Percentiles rank a stretch among this genome's conserved stretches.
These are phyloP conservation scores for Dichotomopilus funicola DNA, from an alignment of 2,329 filamentous ascomycete genomes.

Conservation along the genomic window DNA sequence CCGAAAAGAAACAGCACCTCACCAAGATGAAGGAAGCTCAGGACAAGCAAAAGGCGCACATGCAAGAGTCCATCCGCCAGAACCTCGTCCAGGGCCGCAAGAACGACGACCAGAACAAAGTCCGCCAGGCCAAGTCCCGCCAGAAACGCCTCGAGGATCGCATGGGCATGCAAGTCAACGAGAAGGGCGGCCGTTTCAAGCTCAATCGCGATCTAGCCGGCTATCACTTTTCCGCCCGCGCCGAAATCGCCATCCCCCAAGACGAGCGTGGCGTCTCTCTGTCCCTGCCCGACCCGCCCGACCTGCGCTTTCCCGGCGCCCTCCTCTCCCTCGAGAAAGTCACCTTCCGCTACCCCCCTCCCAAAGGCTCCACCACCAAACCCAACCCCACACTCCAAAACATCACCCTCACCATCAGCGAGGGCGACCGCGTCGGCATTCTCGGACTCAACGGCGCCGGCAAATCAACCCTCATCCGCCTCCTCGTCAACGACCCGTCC, in stretches of 20 bases:
- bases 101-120: slow-evolving; percentile 75
- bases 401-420: slow-evolving; percentile 61
- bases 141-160: slow-evolving; percentile 81
- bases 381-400: slow-evolving; percentile 44
- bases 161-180: slow-evolving; percentile 68
- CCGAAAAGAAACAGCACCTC: slow-evolving; percentile 62
- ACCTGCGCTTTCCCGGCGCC: slow-evolving; percentile 68
- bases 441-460: slow-evolving; percentile 75
- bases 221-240: slow-evolving; percentile 51
- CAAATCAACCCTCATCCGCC: slow-evolving; percentile 70
- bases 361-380: slow-evolving; percentile 24
- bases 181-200: slow-evolving; percentile 70
- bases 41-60: slow-evolving; percentile 72
- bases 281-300: slow-evolving; percentile 54
- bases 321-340: slow-evolving; percentile 66
- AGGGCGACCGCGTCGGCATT: slow-evolving; percentile 68
- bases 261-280: slow-evolving; percentile 55
- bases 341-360: slow-evolving; percentile 53
- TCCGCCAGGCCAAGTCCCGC: slow-evolving; percentile 76
- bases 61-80: slow-evolving; percentile 68
- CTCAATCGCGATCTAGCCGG: slow-evolving; percentile 67
- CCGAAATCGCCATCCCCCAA: slow-evolving; percentile 64
- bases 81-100: slow-evolving; percentile 70
- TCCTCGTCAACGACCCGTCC: slow-evolving; percentile 49
- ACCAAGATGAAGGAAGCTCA: slow-evolving; percentile 74